Base-by-base conservation (phyloP, 768 basidiomycete genomes). In the Symmetrospora coprosmae region DNA sequence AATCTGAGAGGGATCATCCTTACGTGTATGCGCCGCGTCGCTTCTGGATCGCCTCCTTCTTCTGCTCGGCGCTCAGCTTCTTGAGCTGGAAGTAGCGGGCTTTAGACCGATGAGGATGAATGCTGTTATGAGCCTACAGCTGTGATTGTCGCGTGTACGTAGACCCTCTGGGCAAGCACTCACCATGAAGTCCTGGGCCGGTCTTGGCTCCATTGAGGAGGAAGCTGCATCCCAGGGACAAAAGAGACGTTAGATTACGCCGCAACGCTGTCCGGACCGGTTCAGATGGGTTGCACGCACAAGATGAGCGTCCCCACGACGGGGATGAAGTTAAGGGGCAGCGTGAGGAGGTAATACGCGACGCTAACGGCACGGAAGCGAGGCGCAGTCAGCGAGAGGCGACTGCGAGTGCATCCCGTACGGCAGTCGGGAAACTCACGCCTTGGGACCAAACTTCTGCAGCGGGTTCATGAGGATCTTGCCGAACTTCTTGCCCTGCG, bases 61-160 rank as follows among this genome's bases (percentile, higher is more conserved):
- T 74, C 60, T 78, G 75, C 16, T 68, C 55, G 28, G 74, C 72
- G 66, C 75, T 74, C 62, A 78, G 75, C 1, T 76, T 77, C 71
- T 83, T 84, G 47, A 84, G 76, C 71, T 82, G 79, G 74, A 84
- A 86, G 71, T 83, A 86, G 39, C 82, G 77, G 6, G 76, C 68
- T 70, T 84, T 81, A 82, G 81, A 2, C 83, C 83, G 25, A 71
- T 63, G 63, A n/a, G 13, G 33, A 27, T 13, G n/a, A 19, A 7
- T 33, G 23, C 21, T 38, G n/a, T n/a, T n/a, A n/a, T n/a, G n/a
- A n/a, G n/a, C n/a, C n/a, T n/a, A n/a, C n/a, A n/a, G n/a, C n/a
- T n/a, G n/a, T n/a, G n/a, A n/a, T n/a, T n/a, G n/a, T n/a, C n/a
- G n/a, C n/a, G n/a, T n/a, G n/a, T 11, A 48, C 23, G 37, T 34